phyloP scores from a whole-genome alignment of 2,329 filamentous ascomycete genomes.

The Magnaporthiopsis incrustans region DNA sequence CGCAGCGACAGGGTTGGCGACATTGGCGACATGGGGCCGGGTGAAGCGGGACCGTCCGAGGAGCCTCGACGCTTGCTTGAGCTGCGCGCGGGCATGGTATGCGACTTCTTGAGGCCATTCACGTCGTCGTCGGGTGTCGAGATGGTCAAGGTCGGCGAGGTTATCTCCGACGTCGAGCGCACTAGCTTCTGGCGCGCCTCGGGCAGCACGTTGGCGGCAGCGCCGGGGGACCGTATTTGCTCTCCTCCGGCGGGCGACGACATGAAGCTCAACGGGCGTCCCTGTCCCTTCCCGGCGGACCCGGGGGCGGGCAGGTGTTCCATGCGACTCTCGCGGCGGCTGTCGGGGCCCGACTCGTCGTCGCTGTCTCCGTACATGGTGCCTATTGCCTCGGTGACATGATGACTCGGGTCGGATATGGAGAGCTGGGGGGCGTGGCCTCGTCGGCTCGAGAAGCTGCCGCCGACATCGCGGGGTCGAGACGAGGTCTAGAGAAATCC shows the following conservation, averaged over 20 bases:
- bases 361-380: slow-evolving; percentile 79
- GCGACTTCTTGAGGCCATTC: slow-evolving; percentile 31
- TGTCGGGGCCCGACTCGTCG: slow-evolving; percentile 44
- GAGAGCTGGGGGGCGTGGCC: slow-evolving; percentile 51
- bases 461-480: slow-evolving; percentile 47
- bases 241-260: slow-evolving; percentile 47
- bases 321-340: slow-evolving; percentile 34
- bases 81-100: slow-evolving; percentile 31
- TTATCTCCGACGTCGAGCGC: slow-evolving; percentile 39
- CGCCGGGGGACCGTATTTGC: slow-evolving; percentile 28
- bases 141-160: slow-evolving; percentile 18
- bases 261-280: slow-evolving; percentile 68
- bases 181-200: slow-evolving; percentile 33
- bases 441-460: slow-evolving; percentile 49
- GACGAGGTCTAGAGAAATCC: slow-evolving; percentile 43
- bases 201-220: slow-evolving; percentile 18
- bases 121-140: slow-evolving; percentile 24
- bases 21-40: slow-evolving; percentile 29
- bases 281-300: slow-evolving; percentile 18
- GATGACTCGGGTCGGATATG: slow-evolving; percentile 83
- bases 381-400: slow-evolving; percentile 90
- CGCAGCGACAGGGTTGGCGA: slow-evolving; percentile 47
- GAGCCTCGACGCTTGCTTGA: slow-evolving; percentile 32
- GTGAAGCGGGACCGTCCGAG: slow-evolving; percentile 28
- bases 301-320: background rate